Evolutionary conservation across 108 stramenopile genomes (phyloP).

Genomic region (Fragilaria crotonensis): DNA sequence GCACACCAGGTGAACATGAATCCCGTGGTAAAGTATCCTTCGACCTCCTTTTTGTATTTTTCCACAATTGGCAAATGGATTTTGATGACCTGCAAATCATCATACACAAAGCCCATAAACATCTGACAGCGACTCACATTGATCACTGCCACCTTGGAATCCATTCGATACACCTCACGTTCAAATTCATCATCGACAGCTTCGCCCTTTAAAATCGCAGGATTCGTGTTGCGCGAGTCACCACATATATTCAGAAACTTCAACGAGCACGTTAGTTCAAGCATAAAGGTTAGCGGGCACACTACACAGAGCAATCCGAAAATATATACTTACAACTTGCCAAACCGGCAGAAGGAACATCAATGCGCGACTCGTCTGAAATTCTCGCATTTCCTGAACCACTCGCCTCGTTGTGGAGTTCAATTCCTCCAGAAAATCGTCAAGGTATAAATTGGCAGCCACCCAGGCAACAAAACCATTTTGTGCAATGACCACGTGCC

Average conservation of each 20-base stretch:
- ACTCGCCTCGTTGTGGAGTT: no score
- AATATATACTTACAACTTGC: no score
- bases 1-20: neutral
- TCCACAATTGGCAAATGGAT: neutral
- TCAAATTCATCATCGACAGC: neutral
- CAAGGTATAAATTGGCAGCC: no score
- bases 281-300: no score
- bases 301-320: no score
- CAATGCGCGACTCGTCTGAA: no score
- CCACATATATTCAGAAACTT: neutral
- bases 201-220: neutral
- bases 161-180: neutral
- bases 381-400: no score
- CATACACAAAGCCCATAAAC: neutral
- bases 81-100: neutral
- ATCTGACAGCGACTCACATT: neutral
- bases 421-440: no score
- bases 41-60: neutral
- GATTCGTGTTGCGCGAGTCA: neutral
- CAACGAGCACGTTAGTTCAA: no score
- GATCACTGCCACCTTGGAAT: neutral
- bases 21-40: neutral
- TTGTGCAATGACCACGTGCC: no score
- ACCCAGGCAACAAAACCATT: no score
- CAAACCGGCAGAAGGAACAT: no score